Base-by-base conservation (phyloP, 2,329 filamentous ascomycete species). In the Ophiostoma piceae region DNA sequence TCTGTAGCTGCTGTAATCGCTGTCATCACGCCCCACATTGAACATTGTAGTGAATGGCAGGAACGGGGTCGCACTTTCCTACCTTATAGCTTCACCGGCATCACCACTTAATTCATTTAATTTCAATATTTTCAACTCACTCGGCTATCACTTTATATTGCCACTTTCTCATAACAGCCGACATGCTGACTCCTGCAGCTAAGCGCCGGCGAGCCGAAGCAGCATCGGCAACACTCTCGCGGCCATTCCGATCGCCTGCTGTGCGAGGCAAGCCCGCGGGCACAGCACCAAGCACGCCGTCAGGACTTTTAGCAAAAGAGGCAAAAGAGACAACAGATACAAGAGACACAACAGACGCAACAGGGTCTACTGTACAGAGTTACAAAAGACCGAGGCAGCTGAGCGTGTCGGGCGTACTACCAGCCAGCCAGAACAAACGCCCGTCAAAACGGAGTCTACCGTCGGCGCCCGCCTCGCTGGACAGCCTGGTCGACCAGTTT, bases 161-260 rank as follows among this genome's bases (percentile, higher is more conserved):
- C 8, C 16, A 47, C 12, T 47, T 43, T 43, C 12, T 43, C 16
- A 47, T n/a, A 6, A 5, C 19, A 5, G 16, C 19, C 6, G 43
- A 47, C 43, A 19, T 74, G 73, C 65, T 68, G 69, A 74, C 73
- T 1, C 84, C 83, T 70, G 79, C 83, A 70, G 81, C 82, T 41
- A 74, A 74, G 67, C 87, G 88, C 22, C 69, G 71, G 67, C 87
- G 89, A 73, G 80, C 90, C 72, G 83, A 88, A 71, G 80, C 84
- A 64, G 83, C 85, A 54, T 79, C 83, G 29, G 82, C 81, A n/a
- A 84, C 84, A 7, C 84, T 92, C 66, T 84, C 84, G 72, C 90
- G 88, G 76, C 90, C 90, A 0, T 92, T 92, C 80, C 88, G 89
- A 73, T 92, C 90, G 65, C 90, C 89, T 2, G 74, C 57, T 1